phyloP scores from a whole-genome alignment of 164 flowering plant genomes.

The Nelumbo lutea region DNA sequence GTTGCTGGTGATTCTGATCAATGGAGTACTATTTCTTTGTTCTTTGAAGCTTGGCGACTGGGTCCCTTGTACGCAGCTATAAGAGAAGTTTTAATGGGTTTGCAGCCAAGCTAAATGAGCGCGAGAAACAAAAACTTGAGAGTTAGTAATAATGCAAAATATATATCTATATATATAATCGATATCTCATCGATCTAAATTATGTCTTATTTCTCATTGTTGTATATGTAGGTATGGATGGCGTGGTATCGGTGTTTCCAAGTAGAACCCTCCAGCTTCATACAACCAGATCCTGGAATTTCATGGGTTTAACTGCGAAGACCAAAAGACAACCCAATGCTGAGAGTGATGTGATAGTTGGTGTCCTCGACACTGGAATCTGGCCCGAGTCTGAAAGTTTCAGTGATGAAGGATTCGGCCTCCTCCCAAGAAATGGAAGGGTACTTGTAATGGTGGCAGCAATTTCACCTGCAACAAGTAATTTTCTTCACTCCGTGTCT shows the following conservation, averaged over 20 bases:
- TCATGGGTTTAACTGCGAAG: not conserved
- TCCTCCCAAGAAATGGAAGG: not conserved
- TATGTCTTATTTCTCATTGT: too few relatives aligned
- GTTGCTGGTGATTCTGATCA: too few relatives aligned
- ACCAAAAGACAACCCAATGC: slow-evolving; percentile 19
- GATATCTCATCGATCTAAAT: too few relatives aligned
- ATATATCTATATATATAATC: too few relatives aligned
- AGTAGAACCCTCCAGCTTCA: slow-evolving; percentile 13
- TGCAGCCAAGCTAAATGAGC: slow-evolving; percentile 18
- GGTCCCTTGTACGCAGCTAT: slow-evolving; percentile 17
- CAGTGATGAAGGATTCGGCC: not conserved
- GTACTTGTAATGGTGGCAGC: not conserved
- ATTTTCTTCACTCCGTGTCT: too few relatives aligned
- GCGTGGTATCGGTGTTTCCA: slow-evolving; percentile 27
- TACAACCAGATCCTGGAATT: slow-evolving; percentile 26
- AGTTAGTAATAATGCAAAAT: too few relatives aligned
- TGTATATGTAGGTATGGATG: slow-evolving; percentile 10
- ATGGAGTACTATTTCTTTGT: not conserved
- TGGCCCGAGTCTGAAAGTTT: not conserved
- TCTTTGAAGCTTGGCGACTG: slow-evolving; percentile 7
- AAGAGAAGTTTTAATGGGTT: slow-evolving; percentile 28
- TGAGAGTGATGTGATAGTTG: slow-evolving; percentile 20
- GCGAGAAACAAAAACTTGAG: slow-evolving; percentile 6
- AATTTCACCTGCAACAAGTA: too few relatives aligned
- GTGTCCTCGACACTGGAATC: not conserved